Evolutionary conservation across 2,329 filamentous ascomycete species (phyloP).

Genomic region (Stemphylium vesicarium): DNA sequence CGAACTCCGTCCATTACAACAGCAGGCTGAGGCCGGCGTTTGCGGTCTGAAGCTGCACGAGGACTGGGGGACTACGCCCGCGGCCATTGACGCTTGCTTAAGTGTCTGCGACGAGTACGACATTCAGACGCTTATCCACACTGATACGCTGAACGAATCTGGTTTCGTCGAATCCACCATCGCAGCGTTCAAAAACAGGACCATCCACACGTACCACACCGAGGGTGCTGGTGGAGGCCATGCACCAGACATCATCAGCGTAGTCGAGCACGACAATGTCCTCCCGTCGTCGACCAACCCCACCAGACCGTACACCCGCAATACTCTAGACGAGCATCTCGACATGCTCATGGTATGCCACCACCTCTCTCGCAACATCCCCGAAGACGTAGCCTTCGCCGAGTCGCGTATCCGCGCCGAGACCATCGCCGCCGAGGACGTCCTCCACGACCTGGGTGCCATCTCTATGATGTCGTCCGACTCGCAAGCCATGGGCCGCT

Average conservation of each 20-base stretch:
- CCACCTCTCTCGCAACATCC: conserved; percentile 88
- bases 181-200: conserved; percentile 80
- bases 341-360: conserved; percentile 99
- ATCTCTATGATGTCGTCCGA: conserved; percentile 98
- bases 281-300: conserved; percentile 92
- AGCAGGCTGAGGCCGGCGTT: conserved; percentile 82
- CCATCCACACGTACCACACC: conserved; percentile 96
- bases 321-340: conserved; percentile 94
- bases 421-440: conserved; percentile 95
- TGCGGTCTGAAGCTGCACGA: conserved; percentile 94
- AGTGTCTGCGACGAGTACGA: conserved; percentile 87
- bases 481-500: conserved; percentile 95
- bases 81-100: conserved; percentile 84
- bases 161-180: conserved; percentile 96
- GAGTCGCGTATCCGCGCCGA: conserved; percentile 93
- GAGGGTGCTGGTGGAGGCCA: conserved; percentile 95
- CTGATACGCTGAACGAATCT: conserved; percentile 93
- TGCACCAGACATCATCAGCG: conserved; percentile 92
- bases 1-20: conserved; percentile 70
- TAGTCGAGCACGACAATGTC: conserved; percentile 87
- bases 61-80: conserved; percentile 92
- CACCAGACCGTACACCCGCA: conserved; percentile 85
- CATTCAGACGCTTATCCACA: conserved; percentile 92
- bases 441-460: conserved; percentile 90
- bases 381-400: conserved; percentile 94